Conservation (phyloP, 1,284 basidiomycete species). For the Moniliella sp. region DNA sequence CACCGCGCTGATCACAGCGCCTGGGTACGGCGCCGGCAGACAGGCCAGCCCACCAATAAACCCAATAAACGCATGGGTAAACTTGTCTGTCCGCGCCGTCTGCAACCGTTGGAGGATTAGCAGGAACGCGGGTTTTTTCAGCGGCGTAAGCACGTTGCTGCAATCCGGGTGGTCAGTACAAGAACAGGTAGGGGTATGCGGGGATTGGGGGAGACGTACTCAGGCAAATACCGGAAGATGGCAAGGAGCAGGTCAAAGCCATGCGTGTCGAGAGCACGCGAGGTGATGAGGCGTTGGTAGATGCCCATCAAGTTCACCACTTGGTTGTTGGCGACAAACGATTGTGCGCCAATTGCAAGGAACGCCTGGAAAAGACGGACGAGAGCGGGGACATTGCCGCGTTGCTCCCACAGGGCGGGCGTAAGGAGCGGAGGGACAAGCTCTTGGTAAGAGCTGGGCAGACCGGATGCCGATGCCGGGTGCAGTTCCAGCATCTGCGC, state of each 20-base stretch:
- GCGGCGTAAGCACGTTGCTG: conserved; percentile 27
- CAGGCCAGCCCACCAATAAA: conserved; percentile 59
- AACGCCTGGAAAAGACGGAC: conserved; percentile 72
- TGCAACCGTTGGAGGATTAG: conserved; percentile 67
- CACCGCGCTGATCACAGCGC: conserved; percentile 53
- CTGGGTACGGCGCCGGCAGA: conserved; percentile 50
- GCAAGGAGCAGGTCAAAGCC: conserved; percentile 72
- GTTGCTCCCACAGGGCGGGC: conserved; percentile 71
- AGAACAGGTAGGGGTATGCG: conserved; percentile 25
- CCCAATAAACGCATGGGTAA: conserved; percentile 58
- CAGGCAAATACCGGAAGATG: conserved; percentile 50
- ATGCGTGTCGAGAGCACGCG: conserved; percentile 67
- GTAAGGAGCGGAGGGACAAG: conserved; percentile 66
- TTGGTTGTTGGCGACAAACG: conserved; percentile 55
- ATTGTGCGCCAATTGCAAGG: conserved; percentile 47
- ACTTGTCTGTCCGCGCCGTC: conserved; percentile 68
- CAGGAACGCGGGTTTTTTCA: conserved; percentile 56
- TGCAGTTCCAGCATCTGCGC: conserved; percentile 85
- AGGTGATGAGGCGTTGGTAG: conserved; percentile 70
- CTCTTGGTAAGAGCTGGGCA: conserved; percentile 57
- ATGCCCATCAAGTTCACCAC: conserved; percentile 64
- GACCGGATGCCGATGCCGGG: conserved; percentile 27
- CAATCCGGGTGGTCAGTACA: background rate
- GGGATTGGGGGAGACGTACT: conserved; percentile 41
- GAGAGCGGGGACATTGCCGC: conserved; percentile 83